phyloP scores from a whole-genome alignment of 2,329 filamentous ascomycete genomes.

The Acephala macrosclerotiorum region DNA sequence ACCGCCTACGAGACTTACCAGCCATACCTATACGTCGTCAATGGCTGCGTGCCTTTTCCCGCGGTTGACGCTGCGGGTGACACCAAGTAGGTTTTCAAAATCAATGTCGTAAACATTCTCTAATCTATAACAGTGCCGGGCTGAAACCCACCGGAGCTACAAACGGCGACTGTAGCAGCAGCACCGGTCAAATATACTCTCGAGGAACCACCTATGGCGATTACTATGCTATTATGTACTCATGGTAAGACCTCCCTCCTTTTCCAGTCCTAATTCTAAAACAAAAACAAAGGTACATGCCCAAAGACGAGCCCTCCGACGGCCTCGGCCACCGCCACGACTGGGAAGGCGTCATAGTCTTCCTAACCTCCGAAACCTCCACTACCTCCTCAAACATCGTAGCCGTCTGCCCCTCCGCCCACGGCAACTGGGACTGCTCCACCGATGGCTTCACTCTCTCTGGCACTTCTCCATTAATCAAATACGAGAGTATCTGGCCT shows the following conservation, averaged over 20 bases:
- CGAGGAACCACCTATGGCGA: conserved; percentile 50
- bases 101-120: background rate
- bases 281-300: conserved; percentile 54
- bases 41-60: conserved; percentile 69
- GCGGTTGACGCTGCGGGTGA: conserved; percentile 65
- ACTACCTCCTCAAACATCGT: conserved; percentile 48
- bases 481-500: conserved; percentile 57
- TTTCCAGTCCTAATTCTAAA: conserved; percentile 44
- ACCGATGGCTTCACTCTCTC: conserved; percentile 49
- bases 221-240: conserved; percentile 58
- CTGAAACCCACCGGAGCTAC: conserved; percentile 47
- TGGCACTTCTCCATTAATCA: conserved; percentile 53
- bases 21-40: conserved; percentile 60
- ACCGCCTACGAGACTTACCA: conserved; percentile 62
- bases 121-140: conserved; percentile 33
- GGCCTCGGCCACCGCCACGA: conserved; percentile 60
- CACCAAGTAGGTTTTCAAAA: conserved; percentile 54
- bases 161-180: conserved; percentile 50
- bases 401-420: conserved; percentile 59
- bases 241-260: conserved; percentile 49
- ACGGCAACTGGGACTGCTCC: conserved; percentile 55
- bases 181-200: conserved; percentile 59
- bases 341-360: conserved; percentile 63
- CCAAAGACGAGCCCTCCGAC: conserved; percentile 51
- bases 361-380: conserved; percentile 49